These are phyloP conservation scores for Populus hybrid DNA, from an alignment of 441 rosid species.

Conservation along the genomic window DNA sequence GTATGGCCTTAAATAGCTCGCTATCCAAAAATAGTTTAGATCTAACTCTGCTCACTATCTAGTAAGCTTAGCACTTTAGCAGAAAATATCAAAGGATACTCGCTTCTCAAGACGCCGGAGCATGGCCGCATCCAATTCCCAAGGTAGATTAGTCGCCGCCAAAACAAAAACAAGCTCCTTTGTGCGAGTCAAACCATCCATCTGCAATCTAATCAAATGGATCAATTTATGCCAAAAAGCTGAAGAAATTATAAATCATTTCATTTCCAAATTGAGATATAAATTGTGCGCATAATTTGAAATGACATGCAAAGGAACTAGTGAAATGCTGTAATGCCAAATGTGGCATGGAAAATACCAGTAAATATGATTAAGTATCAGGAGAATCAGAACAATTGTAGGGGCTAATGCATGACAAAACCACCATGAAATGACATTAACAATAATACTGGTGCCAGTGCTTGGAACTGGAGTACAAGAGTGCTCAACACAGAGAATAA, in stretches of 20 bases:
- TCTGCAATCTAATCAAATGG: slow-evolving; percentile 47
- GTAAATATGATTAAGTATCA: background rate
- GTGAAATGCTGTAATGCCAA: background rate
- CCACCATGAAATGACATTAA: background rate
- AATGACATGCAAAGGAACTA: background rate
- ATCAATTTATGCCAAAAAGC: slow-evolving; percentile 21
- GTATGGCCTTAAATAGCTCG: background rate
- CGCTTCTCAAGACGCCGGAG: slow-evolving; percentile 92
- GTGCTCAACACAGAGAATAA: background rate
- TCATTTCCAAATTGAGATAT: background rate
- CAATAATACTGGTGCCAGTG: background rate
- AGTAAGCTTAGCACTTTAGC: background rate
- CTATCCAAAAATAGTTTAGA: background rate
- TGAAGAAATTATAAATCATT: slow-evolving; percentile 1
- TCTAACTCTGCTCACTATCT: background rate
- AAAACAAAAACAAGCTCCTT: slow-evolving; percentile 91
- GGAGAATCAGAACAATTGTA: background rate
- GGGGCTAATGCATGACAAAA: background rate
- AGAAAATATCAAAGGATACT: slow-evolving; percentile 57
- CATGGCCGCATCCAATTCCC: slow-evolving; percentile 98
- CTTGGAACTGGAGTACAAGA: too few relatives aligned
- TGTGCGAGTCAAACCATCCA: slow-evolving; percentile 86
- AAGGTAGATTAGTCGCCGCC: slow-evolving; percentile 96
- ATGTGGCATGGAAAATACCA: background rate
- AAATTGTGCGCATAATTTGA: background rate